phyloP scores from a whole-genome alignment of 2,329 filamentous ascomycete genomes.

The Scolecobasidium constrictum region DNA sequence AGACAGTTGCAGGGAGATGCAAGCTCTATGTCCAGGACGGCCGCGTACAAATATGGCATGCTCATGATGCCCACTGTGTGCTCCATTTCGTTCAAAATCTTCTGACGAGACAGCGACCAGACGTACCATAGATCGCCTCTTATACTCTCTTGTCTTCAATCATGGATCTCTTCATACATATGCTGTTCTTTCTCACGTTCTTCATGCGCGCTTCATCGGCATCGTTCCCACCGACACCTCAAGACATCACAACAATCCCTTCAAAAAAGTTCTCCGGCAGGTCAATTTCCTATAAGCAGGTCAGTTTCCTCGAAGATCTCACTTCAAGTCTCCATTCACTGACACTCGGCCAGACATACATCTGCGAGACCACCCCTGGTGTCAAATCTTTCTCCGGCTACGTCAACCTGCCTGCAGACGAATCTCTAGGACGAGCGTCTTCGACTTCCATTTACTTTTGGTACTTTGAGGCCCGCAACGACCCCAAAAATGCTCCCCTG shows the following conservation, averaged over 20 bases:
- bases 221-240: slow-evolving; percentile 8
- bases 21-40: too few species aligned
- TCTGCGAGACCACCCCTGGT: slow-evolving; percentile 47
- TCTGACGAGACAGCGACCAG: too few species aligned
- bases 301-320: slow-evolving; percentile 8
- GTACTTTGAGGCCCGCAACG: slow-evolving; percentile 51
- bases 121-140: too few species aligned
- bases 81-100: too few species aligned
- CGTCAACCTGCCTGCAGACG: slow-evolving; percentile 42
- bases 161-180: too few species aligned
- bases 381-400: slow-evolving; percentile 51
- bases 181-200: too few species aligned
- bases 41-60: too few species aligned
- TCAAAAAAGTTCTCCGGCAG: slow-evolving; percentile 12
- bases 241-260: slow-evolving; percentile 2
- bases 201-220: background rate
- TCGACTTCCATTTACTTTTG: slow-evolving; percentile 52
- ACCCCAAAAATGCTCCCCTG: slow-evolving; percentile 44
- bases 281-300: slow-evolving; percentile 18
- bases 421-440: slow-evolving; percentile 30
- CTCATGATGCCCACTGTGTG: too few species aligned
- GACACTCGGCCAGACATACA: slow-evolving; percentile 13
- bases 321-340: background rate
- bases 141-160: too few species aligned
- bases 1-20: too few species aligned